Percentiles rank a stretch among this genome's conserved stretches.
These are phyloP conservation scores for Physcomitrium patens DNA, from an alignment of 225 moss, liverwort and hornwort species.

Conservation along the genomic window DNA sequence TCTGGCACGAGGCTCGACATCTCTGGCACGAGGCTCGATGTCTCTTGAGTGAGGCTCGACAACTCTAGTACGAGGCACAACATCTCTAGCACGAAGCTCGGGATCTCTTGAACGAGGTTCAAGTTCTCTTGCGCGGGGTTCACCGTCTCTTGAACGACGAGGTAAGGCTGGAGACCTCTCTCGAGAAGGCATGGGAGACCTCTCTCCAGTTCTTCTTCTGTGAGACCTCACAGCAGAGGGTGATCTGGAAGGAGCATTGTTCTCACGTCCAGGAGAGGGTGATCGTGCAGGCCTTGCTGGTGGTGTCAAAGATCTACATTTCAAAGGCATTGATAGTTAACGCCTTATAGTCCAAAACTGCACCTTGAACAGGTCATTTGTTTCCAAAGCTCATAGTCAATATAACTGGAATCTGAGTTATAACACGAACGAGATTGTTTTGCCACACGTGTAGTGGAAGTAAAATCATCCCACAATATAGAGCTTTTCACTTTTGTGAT, in stretches of 20 bases:
- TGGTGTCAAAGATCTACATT: slow-evolving; percentile 54
- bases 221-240: slow-evolving; percentile 55
- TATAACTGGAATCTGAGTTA: too few species aligned
- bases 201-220: slow-evolving; percentile 46
- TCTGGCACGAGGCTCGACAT: slow-evolving; percentile 38
- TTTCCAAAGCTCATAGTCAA: too few species aligned
- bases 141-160: slow-evolving; percentile 33
- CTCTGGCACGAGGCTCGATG: slow-evolving; percentile 36
- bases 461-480: not conserved
- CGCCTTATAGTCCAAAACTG: too few species aligned
- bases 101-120: too few species aligned
- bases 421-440: not conserved
- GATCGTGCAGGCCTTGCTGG: slow-evolving; percentile 62
- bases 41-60: slow-evolving; percentile 40
- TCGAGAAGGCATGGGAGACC: slow-evolving; percentile 46
- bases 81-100: too few species aligned
- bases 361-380: too few species aligned
- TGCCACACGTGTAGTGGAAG: not conserved
- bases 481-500: too few species aligned
- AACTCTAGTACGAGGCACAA: too few species aligned
- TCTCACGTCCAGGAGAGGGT: slow-evolving; percentile 61
- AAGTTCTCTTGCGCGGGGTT: slow-evolving; percentile 22
- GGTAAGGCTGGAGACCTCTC: slow-evolving; percentile 33
- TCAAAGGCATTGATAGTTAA: not conserved
- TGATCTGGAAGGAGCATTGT: slow-evolving; percentile 49